Base-by-base conservation (phyloP, 2,329 filamentous ascomycete genomes). In the Colletotrichum orchidophilum region DNA sequence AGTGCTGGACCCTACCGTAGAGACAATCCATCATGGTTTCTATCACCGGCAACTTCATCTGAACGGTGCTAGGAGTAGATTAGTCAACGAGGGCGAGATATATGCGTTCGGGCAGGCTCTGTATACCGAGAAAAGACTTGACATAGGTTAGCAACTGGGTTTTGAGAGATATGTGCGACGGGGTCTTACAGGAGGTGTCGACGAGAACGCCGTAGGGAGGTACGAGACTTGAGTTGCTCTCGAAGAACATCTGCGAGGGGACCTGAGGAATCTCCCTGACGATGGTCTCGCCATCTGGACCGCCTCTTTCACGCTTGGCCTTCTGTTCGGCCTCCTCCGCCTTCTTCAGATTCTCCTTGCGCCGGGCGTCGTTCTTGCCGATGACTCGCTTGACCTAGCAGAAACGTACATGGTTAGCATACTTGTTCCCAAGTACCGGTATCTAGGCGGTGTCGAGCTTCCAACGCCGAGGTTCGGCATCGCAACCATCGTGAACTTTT, bases 21-120 rank as follows among this genome's bases (percentile, higher is more conserved):
- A 99, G 87, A 64, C 94, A 93, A 81, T 98, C 95, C 94, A 98
- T 97, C 86, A 98, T 94, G 3, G 92, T 91, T 72, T 96, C 92
- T 24, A 97, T 87, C 13, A 98, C 85, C 39, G 95, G 94, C 24
- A 98, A 89, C 84, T 99, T 98, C 75, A 93, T 91, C 81, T 95
- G 93, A 2, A 98, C 94, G 0, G 95, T 96, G 3, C 39, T 46
- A 46, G 39, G 15, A n/a, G 39, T 3, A 46, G 18, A 18, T 46
- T 46, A 46, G 39, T 46, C 18, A 8, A n/a, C 3, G 39, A 46
- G 39, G 7, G 15, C 39, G 39, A n/a, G 39, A n/a, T 6, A 1
- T n/a, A 11, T 46, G 4, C 39, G 39, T 46, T 46, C 18, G 39
- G 18, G 18, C 39, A 18, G 39, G 39, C 39, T 46, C n/a, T 6